phyloP scores from a whole-genome alignment of 148 eudicot species.

The Bassia scoparia region DNA sequence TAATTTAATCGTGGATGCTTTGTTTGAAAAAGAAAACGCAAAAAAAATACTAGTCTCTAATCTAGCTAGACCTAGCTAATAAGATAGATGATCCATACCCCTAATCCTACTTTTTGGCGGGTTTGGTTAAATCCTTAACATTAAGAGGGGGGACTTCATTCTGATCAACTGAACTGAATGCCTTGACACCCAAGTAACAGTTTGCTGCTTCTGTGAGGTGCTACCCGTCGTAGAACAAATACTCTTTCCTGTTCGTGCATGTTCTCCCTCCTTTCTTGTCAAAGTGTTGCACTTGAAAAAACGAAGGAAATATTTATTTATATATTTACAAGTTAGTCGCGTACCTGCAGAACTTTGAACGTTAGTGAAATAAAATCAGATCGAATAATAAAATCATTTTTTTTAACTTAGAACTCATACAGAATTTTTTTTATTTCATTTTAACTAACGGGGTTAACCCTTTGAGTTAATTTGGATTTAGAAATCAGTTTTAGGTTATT shows the following conservation, averaged over 20 bases:
- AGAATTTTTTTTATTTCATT: too few relatives aligned
- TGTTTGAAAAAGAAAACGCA: neutral
- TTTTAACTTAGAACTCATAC: too few relatives aligned
- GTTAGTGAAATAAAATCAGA: too few relatives aligned
- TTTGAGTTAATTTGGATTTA: too few relatives aligned
- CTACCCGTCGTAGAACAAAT: slow-evolving; percentile 33
- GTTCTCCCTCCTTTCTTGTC: slow-evolving; percentile 8
- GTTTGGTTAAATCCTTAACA: neutral
- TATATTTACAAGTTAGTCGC: too few relatives aligned
- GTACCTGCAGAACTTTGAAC: too few relatives aligned
- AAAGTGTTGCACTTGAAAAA: too few relatives aligned
- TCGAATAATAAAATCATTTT: too few relatives aligned
- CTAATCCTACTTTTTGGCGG: neutral
- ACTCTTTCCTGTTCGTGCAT: slow-evolving; percentile 26
- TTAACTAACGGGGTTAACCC: too few relatives aligned
- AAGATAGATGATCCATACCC: neutral
- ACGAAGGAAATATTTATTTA: too few relatives aligned
- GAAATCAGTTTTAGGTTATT: too few relatives aligned
- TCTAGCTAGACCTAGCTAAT: neutral
- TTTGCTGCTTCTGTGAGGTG: slow-evolving; percentile 34
- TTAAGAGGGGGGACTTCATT: neutral
- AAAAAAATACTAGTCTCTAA: neutral
- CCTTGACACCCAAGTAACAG: slow-evolving; percentile 7
- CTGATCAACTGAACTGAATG: slow-evolving; percentile 1
- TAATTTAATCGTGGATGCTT: neutral